phyloP scores from a whole-genome alignment of 805 yeast genomes.

The Kazachstania psychrophila region DNA sequence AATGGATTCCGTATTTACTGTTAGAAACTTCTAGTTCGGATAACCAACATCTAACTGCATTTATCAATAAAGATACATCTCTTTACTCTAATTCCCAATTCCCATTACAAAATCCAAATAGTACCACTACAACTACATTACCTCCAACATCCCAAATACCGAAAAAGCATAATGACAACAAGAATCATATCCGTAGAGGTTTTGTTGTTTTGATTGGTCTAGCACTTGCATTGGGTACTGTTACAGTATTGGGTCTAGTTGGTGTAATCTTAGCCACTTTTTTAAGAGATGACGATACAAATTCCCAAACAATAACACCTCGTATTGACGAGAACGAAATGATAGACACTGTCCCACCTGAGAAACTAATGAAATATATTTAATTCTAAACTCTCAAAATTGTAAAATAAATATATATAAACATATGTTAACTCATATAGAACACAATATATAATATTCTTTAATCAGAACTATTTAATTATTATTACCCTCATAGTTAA shows the following conservation, averaged over 20 bases:
- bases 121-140: slow-evolving; percentile 9
- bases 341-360: slow-evolving; percentile 56
- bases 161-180: slow-evolving; percentile 5
- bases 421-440: too few relatives aligned
- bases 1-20: slow-evolving; percentile 22
- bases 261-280: slow-evolving; percentile 30
- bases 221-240: slow-evolving; percentile 53
- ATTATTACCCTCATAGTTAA: too few relatives aligned
- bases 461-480: too few relatives aligned
- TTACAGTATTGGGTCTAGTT: slow-evolving; percentile 34
- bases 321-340: slow-evolving; percentile 53
- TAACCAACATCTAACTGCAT: slow-evolving; percentile 9
- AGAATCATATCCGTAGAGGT: slow-evolving; percentile 37
- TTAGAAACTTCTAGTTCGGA: neutral
- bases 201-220: slow-evolving; percentile 60
- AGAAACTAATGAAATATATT: slow-evolving; percentile 35
- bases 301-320: slow-evolving; percentile 40
- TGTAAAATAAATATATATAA: too few relatives aligned
- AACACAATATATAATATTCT: too few relatives aligned
- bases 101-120: slow-evolving; percentile 9
- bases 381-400: slow-evolving; percentile 7
- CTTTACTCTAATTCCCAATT: slow-evolving; percentile 24
- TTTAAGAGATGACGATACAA: slow-evolving; percentile 33
- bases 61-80: slow-evolving; percentile 33
- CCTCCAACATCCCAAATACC: slow-evolving; percentile 10